Conservation (phyloP, 768 basidiomycete genomes). For the Chalciporus pseudorubinellus region DNA sequence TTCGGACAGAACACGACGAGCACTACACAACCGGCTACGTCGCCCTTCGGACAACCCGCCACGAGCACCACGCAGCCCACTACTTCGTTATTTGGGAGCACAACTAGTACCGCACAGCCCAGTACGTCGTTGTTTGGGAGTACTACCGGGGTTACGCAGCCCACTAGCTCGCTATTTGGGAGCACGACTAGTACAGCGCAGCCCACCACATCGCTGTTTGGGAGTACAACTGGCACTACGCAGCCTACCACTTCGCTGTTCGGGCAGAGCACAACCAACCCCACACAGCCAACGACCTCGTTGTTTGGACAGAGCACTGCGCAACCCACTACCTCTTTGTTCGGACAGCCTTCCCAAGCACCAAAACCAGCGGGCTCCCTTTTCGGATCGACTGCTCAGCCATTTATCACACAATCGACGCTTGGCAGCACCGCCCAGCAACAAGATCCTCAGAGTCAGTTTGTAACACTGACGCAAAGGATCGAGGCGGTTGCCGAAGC, state of each 20-base stretch:
- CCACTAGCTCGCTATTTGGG: not conserved
- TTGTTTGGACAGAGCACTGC: slow-evolving; percentile 1
- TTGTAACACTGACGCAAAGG: slow-evolving; percentile 48
- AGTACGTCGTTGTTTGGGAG: not conserved
- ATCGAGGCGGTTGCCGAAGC: slow-evolving; percentile 65
- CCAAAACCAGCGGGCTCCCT: slow-evolving; percentile 25
- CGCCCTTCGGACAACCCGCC: slow-evolving; percentile 18
- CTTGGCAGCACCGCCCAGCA: slow-evolving; percentile 42
- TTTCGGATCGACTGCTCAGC: slow-evolving; percentile 30
- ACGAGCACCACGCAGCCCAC: slow-evolving; percentile 9
- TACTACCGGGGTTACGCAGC: not conserved
- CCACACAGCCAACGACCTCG: slow-evolving; percentile 5
- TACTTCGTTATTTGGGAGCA: slow-evolving; percentile 24
- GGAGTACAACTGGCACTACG: not conserved
- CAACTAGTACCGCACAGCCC: slow-evolving; percentile 8
- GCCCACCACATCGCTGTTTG: slow-evolving; percentile 18
- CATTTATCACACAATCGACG: slow-evolving; percentile 31
- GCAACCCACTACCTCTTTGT: slow-evolving; percentile 2
- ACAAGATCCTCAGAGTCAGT: slow-evolving; percentile 62
- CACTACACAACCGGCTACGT: slow-evolving; percentile 15
- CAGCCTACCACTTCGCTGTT: slow-evolving; percentile 20
- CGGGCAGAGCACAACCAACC: slow-evolving; percentile 14
- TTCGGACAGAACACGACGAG: slow-evolving; percentile 3
- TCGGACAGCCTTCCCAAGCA: slow-evolving; percentile 19
- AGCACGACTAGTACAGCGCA: slow-evolving; percentile 1